Percentiles rank a stretch among this genome's conserved stretches.
Conservation (phyloP, 345 rosid species). For the Clausena lansium region DNA sequence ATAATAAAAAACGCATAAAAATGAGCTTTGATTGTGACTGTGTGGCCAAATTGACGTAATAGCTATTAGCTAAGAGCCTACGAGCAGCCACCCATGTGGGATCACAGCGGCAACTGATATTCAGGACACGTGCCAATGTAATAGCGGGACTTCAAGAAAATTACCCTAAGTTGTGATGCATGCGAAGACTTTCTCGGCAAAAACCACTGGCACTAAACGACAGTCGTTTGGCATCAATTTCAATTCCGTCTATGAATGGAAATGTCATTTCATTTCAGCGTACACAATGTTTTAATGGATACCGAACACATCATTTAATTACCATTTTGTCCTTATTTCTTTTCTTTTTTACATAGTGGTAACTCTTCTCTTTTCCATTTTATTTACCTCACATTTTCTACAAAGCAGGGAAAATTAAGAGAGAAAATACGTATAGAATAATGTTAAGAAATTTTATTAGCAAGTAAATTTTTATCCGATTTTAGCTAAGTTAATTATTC, state of each 20-base stretch:
- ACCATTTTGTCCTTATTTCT: background rate
- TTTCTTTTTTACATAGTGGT: too few relatives aligned
- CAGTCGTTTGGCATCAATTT: background rate
- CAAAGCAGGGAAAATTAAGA: background rate
- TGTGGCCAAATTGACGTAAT: background rate
- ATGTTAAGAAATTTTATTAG: background rate
- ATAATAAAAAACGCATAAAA: too few relatives aligned
- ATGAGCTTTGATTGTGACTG: too few relatives aligned
- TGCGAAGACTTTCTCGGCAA: background rate
- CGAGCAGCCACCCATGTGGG: slow-evolving; percentile 4
- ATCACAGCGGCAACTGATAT: background rate
- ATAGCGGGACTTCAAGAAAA: background rate
- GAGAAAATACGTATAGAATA: background rate
- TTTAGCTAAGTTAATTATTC: background rate
- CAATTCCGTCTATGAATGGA: background rate
- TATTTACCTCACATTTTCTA: background rate
- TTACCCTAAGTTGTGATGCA: background rate
- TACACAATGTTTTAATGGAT: background rate
- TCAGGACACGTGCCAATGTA: background rate
- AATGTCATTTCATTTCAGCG: background rate
- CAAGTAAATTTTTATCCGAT: background rate
- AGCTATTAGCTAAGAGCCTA: background rate
- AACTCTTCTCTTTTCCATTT: too few relatives aligned
- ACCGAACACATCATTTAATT: background rate
- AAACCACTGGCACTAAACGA: background rate